phyloP scores from a whole-genome alignment of 2,329 filamentous ascomycete genomes.

The Herpotrichia juniperi region DNA sequence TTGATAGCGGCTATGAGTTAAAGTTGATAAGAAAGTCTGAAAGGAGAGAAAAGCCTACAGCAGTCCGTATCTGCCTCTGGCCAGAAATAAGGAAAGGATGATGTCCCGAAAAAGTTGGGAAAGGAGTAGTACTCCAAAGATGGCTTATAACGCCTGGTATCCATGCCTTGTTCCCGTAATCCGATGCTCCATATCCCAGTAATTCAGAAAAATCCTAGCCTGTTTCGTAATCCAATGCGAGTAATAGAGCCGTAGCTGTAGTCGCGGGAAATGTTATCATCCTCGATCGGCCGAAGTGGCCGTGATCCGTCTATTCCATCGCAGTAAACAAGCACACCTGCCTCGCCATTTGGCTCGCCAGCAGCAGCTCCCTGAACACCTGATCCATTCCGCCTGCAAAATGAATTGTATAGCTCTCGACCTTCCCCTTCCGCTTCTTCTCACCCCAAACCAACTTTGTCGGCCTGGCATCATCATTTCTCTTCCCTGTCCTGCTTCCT shows the following conservation, averaged over 20 bases:
- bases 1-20: no score
- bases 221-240: slow-evolving; percentile 4
- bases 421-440: slow-evolving; percentile 43
- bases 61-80: no score
- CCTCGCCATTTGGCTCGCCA: slow-evolving; percentile 46
- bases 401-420: slow-evolving; percentile 46
- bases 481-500: slow-evolving; percentile 42
- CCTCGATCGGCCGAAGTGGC: neutral
- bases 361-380: slow-evolving; percentile 42
- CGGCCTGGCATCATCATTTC: slow-evolving; percentile 38
- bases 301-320: slow-evolving; percentile 27
- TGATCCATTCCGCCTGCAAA: slow-evolving; percentile 46
- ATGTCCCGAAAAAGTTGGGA: neutral
- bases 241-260: neutral
- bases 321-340: slow-evolving; percentile 46
- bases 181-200: slow-evolving; percentile 1
- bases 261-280: neutral
- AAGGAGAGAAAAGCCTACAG: no score
- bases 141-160: slow-evolving; percentile 21
- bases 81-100: neutral
- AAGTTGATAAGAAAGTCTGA: no score
- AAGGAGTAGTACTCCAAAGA: neutral
- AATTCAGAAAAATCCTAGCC: neutral
- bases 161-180: slow-evolving; percentile 17
- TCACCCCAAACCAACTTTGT: slow-evolving; percentile 44